These are phyloP conservation scores for Ceratobasidium sp. DNA, from an alignment of 1,284 basidiomycete species.

Conservation along the genomic window DNA sequence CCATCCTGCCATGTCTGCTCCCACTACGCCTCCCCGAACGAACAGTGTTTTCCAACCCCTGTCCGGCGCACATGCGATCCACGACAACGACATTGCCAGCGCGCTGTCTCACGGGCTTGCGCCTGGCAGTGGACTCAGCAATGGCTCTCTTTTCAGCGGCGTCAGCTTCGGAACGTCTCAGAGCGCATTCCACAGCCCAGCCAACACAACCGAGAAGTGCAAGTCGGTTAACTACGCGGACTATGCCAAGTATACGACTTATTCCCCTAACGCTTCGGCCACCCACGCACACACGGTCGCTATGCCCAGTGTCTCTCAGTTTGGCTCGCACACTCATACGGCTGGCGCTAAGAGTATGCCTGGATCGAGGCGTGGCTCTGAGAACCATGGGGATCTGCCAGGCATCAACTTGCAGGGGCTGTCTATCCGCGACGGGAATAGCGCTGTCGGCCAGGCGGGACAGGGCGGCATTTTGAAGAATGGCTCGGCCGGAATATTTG, in stretches of 20 bases:
- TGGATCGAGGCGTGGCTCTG: conserved; percentile 73
- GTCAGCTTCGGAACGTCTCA: conserved; percentile 45
- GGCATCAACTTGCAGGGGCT: conserved; percentile 43
- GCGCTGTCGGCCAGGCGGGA: background rate
- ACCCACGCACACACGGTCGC: conserved; percentile 18
- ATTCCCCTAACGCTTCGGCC: conserved; percentile 26
- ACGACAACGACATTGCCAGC: conserved; percentile 25
- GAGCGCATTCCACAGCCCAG: conserved; percentile 22
- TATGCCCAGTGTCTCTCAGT: conserved; percentile 31
- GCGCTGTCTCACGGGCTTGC: conserved; percentile 36
- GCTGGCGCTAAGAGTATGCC: conserved; percentile 88
- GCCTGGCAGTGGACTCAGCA: conserved; percentile 40
- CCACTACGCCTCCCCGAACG: conserved; percentile 79
- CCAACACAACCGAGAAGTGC: conserved; percentile 61
- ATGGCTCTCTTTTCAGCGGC: conserved; percentile 36
- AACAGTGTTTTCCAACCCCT: conserved; percentile 28
- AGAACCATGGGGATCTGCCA: conserved; percentile 43
- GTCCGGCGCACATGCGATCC: background rate
- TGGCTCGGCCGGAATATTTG: conserved; percentile 23
- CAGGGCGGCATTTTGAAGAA: conserved; percentile 40
- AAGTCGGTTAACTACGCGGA: conserved; percentile 84
- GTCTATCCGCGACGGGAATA: conserved; percentile 34
- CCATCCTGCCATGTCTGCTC: conserved; percentile 81
- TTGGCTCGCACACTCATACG: conserved; percentile 58
- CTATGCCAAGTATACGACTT: conserved; percentile 30